Percentiles rank a stretch among this genome's conserved stretches.
Conservation (phyloP, 164 flowering plant genomes). For the Chloranthus sessilifolius region DNA sequence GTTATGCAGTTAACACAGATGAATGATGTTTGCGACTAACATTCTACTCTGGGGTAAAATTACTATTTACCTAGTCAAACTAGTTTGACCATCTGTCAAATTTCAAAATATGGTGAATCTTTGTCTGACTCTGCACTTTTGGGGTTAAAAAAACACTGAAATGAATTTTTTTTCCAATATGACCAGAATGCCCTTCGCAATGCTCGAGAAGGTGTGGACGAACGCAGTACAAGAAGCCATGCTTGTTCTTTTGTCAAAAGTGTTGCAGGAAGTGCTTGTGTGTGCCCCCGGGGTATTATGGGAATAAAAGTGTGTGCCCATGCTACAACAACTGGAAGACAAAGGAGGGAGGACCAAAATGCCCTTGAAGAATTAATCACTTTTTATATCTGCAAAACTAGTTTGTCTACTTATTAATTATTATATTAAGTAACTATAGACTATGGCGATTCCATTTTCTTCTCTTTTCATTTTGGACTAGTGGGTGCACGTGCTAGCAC, state of each 20-base stretch:
- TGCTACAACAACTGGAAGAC: constrained; percentile 78
- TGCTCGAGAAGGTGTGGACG: constrained; percentile 42
- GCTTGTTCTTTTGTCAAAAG: constrained; percentile 50
- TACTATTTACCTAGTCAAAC: too few species aligned
- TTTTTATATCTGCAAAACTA: too few species aligned
- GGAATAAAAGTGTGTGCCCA: constrained; percentile 53
- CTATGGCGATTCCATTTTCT: too few species aligned
- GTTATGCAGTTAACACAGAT: too few species aligned
- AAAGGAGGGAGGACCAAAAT: constrained; percentile 51
- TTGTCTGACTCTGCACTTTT: not conserved
- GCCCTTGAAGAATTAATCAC: too few species aligned
- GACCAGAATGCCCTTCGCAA: constrained; percentile 41
- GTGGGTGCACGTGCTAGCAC: too few species aligned
- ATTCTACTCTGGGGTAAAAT: too few species aligned
- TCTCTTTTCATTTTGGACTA: too few species aligned
- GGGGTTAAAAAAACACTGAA: not conserved
- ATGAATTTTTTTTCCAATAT: not conserved
- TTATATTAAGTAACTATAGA: too few species aligned
- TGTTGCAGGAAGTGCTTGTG: constrained; percentile 55
- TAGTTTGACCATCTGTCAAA: too few species aligned
- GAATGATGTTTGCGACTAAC: too few species aligned
- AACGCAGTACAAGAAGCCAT: constrained; percentile 44
- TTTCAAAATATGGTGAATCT: not conserved
- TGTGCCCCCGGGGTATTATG: constrained; percentile 55
- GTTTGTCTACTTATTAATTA: too few species aligned